phyloP scores from a whole-genome alignment of 2,329 filamentous ascomycete genomes.

The Fusarium sacchari region DNA sequence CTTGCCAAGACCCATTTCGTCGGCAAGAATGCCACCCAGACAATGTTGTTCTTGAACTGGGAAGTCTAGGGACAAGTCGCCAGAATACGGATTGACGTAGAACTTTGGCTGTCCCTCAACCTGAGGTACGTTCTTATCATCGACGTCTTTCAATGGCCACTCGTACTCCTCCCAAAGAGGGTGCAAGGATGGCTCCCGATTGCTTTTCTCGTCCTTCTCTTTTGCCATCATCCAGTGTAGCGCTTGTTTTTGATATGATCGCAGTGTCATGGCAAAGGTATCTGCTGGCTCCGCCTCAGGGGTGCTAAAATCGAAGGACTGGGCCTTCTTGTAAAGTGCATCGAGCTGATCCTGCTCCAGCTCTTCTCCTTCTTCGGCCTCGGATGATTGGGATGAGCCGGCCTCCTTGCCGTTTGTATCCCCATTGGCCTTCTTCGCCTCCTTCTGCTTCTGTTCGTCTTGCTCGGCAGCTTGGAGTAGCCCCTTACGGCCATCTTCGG shows the following conservation, averaged over 20 bases:
- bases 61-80: constrained; percentile 90
- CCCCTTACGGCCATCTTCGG: constrained; percentile 83
- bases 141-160: constrained; percentile 88
- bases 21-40: constrained; percentile 89
- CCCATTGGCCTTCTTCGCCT: constrained; percentile 51
- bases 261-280: constrained; percentile 83
- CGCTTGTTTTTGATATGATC: constrained; percentile 95
- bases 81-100: constrained; percentile 97
- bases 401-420: constrained; percentile 45
- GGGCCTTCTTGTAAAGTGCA: constrained; percentile 91
- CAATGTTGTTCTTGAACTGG: constrained; percentile 95
- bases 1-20: constrained; percentile 98
- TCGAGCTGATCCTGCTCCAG: constrained; percentile 96
- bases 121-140: constrained; percentile 77
- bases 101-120: constrained; percentile 77
- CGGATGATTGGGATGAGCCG: constrained; percentile 67
- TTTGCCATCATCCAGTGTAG: constrained; percentile 97
- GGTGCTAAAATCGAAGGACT: constrained; percentile 94
- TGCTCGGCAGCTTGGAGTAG: constrained; percentile 88
- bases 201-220: constrained; percentile 80
- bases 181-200: constrained; percentile 86
- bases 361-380: constrained; percentile 86
- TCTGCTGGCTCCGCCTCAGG: constrained; percentile 85
- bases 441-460: constrained; percentile 78
- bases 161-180: constrained; percentile 96